Evolutionary conservation across 768 basidiomycete genomes (phyloP).

Genomic region (Pseudohyphozyma bogoriensis): DNA sequence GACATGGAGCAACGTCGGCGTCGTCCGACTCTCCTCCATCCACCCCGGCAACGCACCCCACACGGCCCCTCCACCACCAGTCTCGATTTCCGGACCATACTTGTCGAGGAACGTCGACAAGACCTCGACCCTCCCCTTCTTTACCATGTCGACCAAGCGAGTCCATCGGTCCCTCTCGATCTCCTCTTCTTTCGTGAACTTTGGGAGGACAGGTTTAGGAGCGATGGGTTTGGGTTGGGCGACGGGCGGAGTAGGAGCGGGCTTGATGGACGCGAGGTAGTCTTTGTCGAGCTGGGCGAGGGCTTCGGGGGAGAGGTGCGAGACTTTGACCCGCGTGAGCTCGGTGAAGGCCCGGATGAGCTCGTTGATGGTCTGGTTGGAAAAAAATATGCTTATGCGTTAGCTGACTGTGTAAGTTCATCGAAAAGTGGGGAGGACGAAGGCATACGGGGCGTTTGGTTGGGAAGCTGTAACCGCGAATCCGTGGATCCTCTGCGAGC

Average conservation of each 20-base stretch:
- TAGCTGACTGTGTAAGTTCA: not conserved
- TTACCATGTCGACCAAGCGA: slow-evolving; percentile 78
- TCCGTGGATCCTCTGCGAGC: slow-evolving; percentile 52
- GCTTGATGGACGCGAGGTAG: slow-evolving; percentile 69
- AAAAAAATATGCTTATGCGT: not conserved
- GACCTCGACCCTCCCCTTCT: slow-evolving; percentile 73
- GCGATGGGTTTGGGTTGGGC: slow-evolving; percentile 36
- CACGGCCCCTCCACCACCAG: slow-evolving; percentile 36
- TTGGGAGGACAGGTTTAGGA: slow-evolving; percentile 45
- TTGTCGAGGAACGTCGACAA: slow-evolving; percentile 71
- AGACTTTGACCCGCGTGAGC: slow-evolving; percentile 69
- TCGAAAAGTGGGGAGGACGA: not conserved
- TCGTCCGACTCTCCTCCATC: slow-evolving; percentile 45
- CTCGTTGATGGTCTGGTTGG: slow-evolving; percentile 72
- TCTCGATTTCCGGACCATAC: slow-evolving; percentile 43
- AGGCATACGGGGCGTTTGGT: slow-evolving; percentile 78
- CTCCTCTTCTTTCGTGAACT: slow-evolving; percentile 73
- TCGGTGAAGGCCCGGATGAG: slow-evolving; percentile 75
- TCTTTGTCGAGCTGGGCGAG: slow-evolving; percentile 79
- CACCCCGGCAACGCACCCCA: slow-evolving; percentile 59
- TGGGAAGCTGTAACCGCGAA: slow-evolving; percentile 89
- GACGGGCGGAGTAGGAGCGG: slow-evolving; percentile 42
- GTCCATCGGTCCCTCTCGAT: slow-evolving; percentile 65
- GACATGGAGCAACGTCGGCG: slow-evolving; percentile 57
- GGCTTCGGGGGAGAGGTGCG: slow-evolving; percentile 74